Percentiles rank a stretch among this genome's conserved stretches.
Evolutionary conservation across 2,329 filamentous ascomycete genomes (phyloP).

Genomic region (Pestalotiopsis sp.): DNA sequence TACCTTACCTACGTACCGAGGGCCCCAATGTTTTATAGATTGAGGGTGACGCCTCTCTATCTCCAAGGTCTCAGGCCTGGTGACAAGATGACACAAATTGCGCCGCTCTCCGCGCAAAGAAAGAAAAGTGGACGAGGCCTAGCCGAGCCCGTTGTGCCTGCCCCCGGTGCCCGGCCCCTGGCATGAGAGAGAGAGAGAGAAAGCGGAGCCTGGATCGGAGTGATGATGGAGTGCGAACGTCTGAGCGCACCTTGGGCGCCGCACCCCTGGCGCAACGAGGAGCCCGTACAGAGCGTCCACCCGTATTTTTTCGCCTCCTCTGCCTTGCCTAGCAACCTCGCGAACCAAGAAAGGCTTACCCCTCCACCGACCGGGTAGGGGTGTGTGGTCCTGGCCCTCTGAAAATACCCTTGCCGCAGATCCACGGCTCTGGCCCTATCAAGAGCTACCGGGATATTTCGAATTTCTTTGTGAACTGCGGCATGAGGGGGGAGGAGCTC

Average conservation of each 20-base stretch:
- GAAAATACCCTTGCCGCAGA: slow-evolving; percentile 1
- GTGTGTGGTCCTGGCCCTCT: not conserved
- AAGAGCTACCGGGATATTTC: not conserved
- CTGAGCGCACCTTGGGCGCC: slow-evolving; percentile 1
- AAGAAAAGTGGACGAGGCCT: not conserved
- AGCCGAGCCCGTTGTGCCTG: not conserved
- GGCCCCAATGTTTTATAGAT: not conserved
- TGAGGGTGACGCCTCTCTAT: not conserved
- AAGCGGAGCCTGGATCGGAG: slow-evolving; percentile 7
- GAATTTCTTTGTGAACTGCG: not conserved
- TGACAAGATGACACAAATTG: not conserved
- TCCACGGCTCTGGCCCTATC: slow-evolving; percentile 6
- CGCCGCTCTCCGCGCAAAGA: not conserved
- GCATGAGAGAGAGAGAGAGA: not conserved
- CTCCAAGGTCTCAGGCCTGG: not conserved
- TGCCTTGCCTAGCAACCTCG: not conserved
- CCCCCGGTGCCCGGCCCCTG: not conserved
- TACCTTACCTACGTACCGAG: not conserved
- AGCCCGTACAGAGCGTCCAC: not conserved
- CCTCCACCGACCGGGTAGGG: not conserved
- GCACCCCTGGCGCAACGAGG: not conserved
- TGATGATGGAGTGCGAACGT: slow-evolving; percentile 1
- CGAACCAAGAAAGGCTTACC: not conserved
- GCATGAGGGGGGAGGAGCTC: not conserved
- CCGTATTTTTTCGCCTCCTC: not conserved